Base-by-base conservation (phyloP, 78 protist genomes). In the Dictyostelium purpureum region DNA sequence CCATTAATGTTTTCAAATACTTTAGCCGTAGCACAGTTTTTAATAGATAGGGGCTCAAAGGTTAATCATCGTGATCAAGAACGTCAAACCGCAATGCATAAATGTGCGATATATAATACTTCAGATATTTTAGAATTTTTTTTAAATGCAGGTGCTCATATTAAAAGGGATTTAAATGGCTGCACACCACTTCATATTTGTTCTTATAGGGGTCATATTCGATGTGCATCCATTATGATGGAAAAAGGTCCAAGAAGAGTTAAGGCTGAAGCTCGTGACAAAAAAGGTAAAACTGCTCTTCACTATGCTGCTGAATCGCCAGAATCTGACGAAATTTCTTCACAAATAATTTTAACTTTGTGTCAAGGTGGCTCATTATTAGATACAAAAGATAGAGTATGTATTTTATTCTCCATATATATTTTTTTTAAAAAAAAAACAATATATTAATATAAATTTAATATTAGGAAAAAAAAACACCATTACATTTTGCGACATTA, bases 191-290 rank as follows among this genome's bases (percentile, higher is more conserved):
- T 85, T 5, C 92, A 85, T 85, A 57, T 85, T 16, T 70, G 75
- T 45, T 37, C 76, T 14, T 47, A 54, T 5, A 73, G n/a, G 57
- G 92, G 92, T 24, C 21, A 38, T 26, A 43, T 85, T 47, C 31
- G 31, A 59, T 85, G 92, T 47, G 51, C 75, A 40, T 18, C 66
- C 9, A 12, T 70, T 0, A 85, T 85, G 92, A 73, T 85, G 24
- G 80, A 52, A 18, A 70, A 73, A 21, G 92, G 92, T 35, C 92
- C 92, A 59, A 59, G 92, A 49, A 59, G 92, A 26, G 92, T 85
- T 18, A 85, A 85, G 31, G 92, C 92, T 28, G 89, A 90, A 43
- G 95, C 95, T 16, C 79, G 95, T 52, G 89, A 90, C 35, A 74
- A 75, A 49, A 73, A 52, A 21, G 87, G 89, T 47, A 90, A 67